These are phyloP conservation scores for Serendipita sp. DNA, from an alignment of 768 basidiomycete species.

Conservation along the genomic window DNA sequence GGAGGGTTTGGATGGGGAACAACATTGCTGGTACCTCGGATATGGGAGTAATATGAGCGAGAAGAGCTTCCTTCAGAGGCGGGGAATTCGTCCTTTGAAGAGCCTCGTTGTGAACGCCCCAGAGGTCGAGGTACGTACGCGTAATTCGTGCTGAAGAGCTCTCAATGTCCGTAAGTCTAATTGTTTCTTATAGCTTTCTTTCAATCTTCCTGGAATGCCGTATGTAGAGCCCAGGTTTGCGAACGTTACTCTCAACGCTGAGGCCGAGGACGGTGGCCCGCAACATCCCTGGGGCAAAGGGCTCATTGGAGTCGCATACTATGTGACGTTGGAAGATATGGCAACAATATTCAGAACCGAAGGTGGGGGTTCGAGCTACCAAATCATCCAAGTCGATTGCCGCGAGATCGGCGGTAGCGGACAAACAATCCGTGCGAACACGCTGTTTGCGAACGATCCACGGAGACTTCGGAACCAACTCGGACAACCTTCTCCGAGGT, in stretches of 20 bases:
- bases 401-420: not conserved
- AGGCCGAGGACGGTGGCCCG: not conserved
- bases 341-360: not conserved
- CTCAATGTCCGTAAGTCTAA: not conserved
- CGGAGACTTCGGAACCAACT: not conserved
- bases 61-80: not conserved
- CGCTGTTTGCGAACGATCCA: not conserved
- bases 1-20: not conserved
- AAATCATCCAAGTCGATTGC: conserved; percentile 6
- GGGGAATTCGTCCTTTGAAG: not conserved
- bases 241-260: not conserved
- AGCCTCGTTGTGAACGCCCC: not conserved
- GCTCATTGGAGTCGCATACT: not conserved
- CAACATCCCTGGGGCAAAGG: conserved; percentile 4
- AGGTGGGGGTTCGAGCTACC: conserved; percentile 1
- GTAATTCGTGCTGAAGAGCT: not conserved
- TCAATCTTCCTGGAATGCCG: not conserved
- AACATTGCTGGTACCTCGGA: conserved; percentile 5
- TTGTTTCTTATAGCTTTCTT: not conserved
- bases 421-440: not conserved
- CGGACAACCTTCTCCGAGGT: not conserved
- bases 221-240: conserved; percentile 1
- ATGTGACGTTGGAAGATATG: not conserved
- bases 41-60: not conserved
- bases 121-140: not conserved